These are phyloP conservation scores for Fusarium compactum DNA, from an alignment of 2,329 filamentous ascomycete genomes.

Conservation along the genomic window DNA sequence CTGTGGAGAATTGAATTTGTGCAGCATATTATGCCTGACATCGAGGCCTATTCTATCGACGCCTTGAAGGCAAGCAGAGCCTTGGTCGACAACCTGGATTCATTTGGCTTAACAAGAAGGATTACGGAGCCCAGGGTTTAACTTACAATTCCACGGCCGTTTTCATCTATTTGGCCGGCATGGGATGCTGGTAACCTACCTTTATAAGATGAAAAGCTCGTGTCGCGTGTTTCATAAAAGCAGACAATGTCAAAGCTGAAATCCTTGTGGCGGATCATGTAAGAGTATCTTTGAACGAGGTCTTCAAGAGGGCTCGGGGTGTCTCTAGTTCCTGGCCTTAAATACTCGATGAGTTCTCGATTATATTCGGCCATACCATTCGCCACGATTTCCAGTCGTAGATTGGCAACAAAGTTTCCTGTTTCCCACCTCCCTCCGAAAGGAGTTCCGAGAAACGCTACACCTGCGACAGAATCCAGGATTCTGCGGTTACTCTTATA, in stretches of 20 bases:
- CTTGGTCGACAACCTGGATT: background rate
- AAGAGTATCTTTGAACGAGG: background rate
- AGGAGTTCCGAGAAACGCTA: background rate
- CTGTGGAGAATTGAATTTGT: background rate
- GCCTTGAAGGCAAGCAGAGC: background rate
- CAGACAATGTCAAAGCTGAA: background rate
- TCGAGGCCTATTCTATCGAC: background rate
- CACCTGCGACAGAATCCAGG: background rate
- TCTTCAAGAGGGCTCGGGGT: background rate
- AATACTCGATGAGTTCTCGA: background rate
- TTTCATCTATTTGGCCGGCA: accelerated
- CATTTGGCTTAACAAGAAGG: accelerated
- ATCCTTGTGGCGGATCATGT: background rate
- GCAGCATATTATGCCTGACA: background rate
- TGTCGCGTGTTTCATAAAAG: background rate
- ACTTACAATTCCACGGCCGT: background rate
- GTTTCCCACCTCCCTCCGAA: background rate
- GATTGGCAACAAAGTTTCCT: background rate
- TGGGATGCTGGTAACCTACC: background rate
- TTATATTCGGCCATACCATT: background rate
- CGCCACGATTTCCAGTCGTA: background rate
- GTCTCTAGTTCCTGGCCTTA: background rate
- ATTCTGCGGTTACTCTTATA: background rate
- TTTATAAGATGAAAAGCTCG: background rate
- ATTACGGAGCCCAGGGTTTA: accelerated